phyloP scores from a whole-genome alignment of 805 yeast genomes.

The Nakazawaea anatomiae region DNA sequence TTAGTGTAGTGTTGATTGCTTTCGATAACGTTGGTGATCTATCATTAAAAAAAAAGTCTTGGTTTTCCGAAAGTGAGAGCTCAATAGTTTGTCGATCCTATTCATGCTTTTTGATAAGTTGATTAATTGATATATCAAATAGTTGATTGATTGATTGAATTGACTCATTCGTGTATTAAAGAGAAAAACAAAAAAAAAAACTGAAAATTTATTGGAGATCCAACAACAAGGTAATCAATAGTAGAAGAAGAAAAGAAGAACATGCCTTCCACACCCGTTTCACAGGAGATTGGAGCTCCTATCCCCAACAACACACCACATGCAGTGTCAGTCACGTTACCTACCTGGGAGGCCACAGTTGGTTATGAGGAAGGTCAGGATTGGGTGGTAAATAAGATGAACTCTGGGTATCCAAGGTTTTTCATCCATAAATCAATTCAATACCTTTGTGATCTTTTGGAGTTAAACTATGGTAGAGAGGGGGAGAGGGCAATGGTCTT shows the following conservation, averaged over 20 bases:
- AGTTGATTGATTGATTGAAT: too few relatives aligned
- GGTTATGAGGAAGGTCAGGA: constrained; percentile 90
- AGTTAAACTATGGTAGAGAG: constrained; percentile 69
- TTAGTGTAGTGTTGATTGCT: too few relatives aligned
- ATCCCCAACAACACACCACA: constrained; percentile 89
- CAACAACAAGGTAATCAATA: neutral
- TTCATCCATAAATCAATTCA: constrained; percentile 63
- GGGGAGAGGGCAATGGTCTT: constrained; percentile 73
- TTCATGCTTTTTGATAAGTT: neutral
- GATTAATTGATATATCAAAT: neutral
- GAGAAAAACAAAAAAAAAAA: neutral
- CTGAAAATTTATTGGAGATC: neutral
- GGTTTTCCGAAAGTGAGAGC: too few relatives aligned
- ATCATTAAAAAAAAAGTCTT: too few relatives aligned
- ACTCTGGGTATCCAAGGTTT: constrained; percentile 85
- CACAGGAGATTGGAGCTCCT: constrained; percentile 64
- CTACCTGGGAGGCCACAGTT: constrained; percentile 91
- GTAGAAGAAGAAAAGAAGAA: neutral
- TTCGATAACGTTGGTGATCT: too few relatives aligned
- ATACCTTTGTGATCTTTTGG: constrained; percentile 47
- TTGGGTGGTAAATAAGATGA: constrained; percentile 72
- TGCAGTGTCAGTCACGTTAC: constrained; percentile 91
- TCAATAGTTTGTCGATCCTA: too few relatives aligned
- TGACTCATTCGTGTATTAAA: neutral
- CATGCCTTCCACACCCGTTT: constrained; percentile 14